phyloP scores from a whole-genome alignment of 1,284 basidiomycete genomes.

The Cutaneotrichosporon curvatum region DNA sequence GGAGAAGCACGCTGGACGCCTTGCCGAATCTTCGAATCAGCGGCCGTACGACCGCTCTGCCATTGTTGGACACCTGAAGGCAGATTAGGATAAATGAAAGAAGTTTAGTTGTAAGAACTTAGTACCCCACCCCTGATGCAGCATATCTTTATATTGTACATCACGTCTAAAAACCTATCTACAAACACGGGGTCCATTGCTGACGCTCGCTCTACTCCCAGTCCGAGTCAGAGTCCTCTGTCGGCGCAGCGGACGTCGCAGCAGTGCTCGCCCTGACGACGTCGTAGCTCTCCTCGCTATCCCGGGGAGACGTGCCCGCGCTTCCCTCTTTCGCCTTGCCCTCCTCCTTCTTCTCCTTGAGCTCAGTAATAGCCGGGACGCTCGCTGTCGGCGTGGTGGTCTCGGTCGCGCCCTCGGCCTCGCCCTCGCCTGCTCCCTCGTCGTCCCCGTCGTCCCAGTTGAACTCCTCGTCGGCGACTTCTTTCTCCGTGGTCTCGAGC shows the following conservation, averaged over 20 bases:
- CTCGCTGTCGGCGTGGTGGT: slow-evolving; percentile 6
- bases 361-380: not conserved
- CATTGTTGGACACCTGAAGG: slow-evolving; percentile 24
- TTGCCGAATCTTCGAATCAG: too few species aligned
- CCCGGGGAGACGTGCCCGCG: slow-evolving; percentile 37
- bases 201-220: slow-evolving; percentile 36
- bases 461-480: slow-evolving; percentile 36
- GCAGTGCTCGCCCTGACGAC: slow-evolving; percentile 36
- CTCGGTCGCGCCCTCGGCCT: too few species aligned
- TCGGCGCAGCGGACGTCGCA: slow-evolving; percentile 25
- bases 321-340: slow-evolving; percentile 6
- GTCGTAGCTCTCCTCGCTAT: slow-evolving; percentile 48
- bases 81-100: too few species aligned
- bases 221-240: slow-evolving; percentile 44
- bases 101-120: too few species aligned
- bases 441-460: slow-evolving; percentile 45
- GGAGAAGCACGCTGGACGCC: too few species aligned
- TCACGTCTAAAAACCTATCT: not conserved
- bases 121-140: too few species aligned
- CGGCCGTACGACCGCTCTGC: not conserved
- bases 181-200: too few species aligned
- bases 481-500: slow-evolving; percentile 51
- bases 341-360: not conserved
- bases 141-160: too few species aligned
- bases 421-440: not conserved